Percentiles rank a stretch among this genome's conserved stretches.
Conservation (phyloP, 352 stramenopile genomes). For the Phytophthora tentaculata region DNA sequence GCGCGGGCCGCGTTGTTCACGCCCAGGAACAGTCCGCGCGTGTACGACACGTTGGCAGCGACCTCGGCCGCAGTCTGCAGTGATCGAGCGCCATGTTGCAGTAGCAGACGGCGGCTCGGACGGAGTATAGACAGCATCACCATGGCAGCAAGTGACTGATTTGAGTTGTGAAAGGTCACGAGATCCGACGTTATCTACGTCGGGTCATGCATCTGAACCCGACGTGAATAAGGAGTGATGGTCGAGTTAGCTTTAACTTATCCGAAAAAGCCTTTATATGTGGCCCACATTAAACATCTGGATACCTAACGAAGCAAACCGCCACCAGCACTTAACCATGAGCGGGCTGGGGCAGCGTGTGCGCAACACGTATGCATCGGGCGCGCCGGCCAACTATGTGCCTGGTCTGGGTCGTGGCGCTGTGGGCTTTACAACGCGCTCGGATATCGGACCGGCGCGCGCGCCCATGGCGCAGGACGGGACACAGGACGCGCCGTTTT, state of each 20-base stretch:
- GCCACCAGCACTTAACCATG: slow-evolving; percentile 40
- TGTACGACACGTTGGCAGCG: slow-evolving; percentile 75
- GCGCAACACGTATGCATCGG: slow-evolving; percentile 87
- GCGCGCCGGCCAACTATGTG: slow-evolving; percentile 95
- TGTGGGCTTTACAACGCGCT: slow-evolving; percentile 97
- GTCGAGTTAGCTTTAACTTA: no score
- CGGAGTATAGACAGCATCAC: slow-evolving; percentile 58
- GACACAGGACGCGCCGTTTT: slow-evolving; percentile 65
- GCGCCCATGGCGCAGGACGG: slow-evolving; percentile 67
- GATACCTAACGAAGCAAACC: no score
- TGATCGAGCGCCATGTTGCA: slow-evolving; percentile 33
- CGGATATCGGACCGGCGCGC: slow-evolving; percentile 94
- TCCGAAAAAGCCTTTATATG: no score
- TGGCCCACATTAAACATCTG: neutral
- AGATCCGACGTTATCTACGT: slow-evolving; percentile 18
- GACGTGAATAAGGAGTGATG: no score
- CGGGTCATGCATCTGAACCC: neutral
- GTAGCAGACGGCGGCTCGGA: slow-evolving; percentile 25
- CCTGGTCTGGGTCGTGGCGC: slow-evolving; percentile 95
- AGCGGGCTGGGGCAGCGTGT: slow-evolving; percentile 73
- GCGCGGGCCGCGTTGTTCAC: slow-evolving; percentile 81
- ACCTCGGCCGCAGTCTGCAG: slow-evolving; percentile 79
- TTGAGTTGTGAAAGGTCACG: slow-evolving; percentile 23
- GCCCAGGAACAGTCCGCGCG: slow-evolving; percentile 81
- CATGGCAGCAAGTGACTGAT: slow-evolving; percentile 7